Evolutionary conservation across 129 eudicot genomes (phyloP).

Genomic region (Daucus carota): DH1_v3.0 NC_030383.2:44277001-44277500

Average conservation of each 20-base stretch:
- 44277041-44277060: neutral
- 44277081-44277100: neutral
- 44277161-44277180: neutral
- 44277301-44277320: neutral
- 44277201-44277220: neutral
- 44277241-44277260: neutral
- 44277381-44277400: neutral
- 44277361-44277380: neutral
- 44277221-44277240: neutral
- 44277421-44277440: neutral
- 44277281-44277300: neutral
- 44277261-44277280: neutral
- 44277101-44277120: neutral
- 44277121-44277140: neutral
- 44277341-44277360: neutral
- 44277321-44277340: neutral
- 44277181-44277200: neutral
- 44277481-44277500: neutral
- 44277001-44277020: neutral
- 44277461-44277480: neutral
- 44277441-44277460: neutral
- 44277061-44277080: neutral
- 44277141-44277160: neutral
- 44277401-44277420: no score
- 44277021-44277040: neutral